Conservation (phyloP, 441 rosid genomes). For the Euphorbia schlechtendalii region DNA sequence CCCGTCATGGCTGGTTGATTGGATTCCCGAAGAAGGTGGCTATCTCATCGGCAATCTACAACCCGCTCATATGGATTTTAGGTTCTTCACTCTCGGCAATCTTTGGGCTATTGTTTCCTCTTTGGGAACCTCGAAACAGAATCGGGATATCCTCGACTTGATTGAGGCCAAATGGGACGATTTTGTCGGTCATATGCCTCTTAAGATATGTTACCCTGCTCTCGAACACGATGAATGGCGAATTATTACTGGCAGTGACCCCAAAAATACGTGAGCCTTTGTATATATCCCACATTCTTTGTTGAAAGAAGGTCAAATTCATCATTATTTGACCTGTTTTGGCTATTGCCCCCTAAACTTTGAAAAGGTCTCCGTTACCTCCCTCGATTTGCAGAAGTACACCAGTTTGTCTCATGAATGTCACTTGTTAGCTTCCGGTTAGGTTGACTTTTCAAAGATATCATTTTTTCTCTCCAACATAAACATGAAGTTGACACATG, state of each 20-base stretch:
- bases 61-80: slow-evolving; percentile 96
- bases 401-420: no score
- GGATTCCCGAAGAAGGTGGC: slow-evolving; percentile 88
- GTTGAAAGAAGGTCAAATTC: no score
- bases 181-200: slow-evolving; percentile 77
- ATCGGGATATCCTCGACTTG: slow-evolving; percentile 57
- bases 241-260: slow-evolving; percentile 84
- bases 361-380: no score
- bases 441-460: no score
- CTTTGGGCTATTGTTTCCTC: slow-evolving; percentile 77
- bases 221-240: slow-evolving; percentile 83
- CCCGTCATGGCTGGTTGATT: slow-evolving; percentile 93
- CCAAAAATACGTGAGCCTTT: slow-evolving; percentile 76
- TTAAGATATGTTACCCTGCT: slow-evolving; percentile 86
- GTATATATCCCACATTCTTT: background rate
- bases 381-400: no score
- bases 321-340: no score
- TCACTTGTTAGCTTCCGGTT: no score
- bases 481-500: no score
- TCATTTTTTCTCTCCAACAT: no score
- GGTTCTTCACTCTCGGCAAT: slow-evolving; percentile 90
- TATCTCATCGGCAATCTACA: slow-evolving; percentile 81
- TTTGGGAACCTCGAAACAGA: slow-evolving; percentile 64
- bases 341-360: no score
- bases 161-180: slow-evolving; percentile 88